A percentile compares a stretch with the other conserved stretches of the same genome.
phyloP scores from a whole-genome alignment of 1,284 basidiomycete species.

The Coriolopsis trogii region DNA sequence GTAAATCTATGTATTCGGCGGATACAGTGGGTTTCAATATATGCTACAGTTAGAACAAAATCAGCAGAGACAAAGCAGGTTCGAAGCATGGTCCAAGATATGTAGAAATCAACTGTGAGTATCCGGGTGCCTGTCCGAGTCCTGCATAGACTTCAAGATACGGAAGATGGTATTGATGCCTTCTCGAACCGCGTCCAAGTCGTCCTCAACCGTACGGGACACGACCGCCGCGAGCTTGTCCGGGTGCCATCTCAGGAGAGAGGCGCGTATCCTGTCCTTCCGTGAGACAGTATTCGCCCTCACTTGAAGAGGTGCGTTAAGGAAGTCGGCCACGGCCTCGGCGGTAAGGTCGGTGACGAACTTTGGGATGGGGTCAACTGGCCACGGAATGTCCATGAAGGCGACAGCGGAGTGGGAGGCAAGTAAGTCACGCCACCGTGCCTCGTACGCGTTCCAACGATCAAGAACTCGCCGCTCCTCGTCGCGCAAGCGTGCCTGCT shows the following conservation, averaged over 20 bases:
- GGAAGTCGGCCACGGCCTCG: conserved; percentile 51
- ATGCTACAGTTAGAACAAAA: neutral
- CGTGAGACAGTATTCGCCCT: conserved; percentile 41
- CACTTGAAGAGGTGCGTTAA: conserved; percentile 51
- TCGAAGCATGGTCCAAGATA: neutral
- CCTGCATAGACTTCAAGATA: conserved; percentile 7
- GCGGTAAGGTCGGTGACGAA: conserved; percentile 43
- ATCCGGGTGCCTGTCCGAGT: neutral
- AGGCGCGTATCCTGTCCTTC: conserved; percentile 58
- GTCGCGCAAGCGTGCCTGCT: conserved; percentile 45
- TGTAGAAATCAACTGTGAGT: neutral
- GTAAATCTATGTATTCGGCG: too few relatives aligned
- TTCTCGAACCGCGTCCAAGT: conserved; percentile 50
- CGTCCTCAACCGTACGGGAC: conserved; percentile 50
- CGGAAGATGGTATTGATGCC: conserved; percentile 42
- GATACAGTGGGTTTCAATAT: too few relatives aligned
- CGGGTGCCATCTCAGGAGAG: conserved; percentile 73
- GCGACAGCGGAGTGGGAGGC: conserved; percentile 25
- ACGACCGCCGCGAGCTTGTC: conserved; percentile 65
- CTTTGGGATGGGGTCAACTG: conserved; percentile 38
- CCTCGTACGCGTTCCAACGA: conserved; percentile 55
- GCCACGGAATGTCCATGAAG: conserved; percentile 66
- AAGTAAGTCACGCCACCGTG: conserved; percentile 45
- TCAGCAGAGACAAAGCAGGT: neutral
- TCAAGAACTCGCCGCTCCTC: conserved; percentile 39